Conservation (phyloP, 1,284 basidiomycete genomes). For the Irpex lacteus region DNA sequence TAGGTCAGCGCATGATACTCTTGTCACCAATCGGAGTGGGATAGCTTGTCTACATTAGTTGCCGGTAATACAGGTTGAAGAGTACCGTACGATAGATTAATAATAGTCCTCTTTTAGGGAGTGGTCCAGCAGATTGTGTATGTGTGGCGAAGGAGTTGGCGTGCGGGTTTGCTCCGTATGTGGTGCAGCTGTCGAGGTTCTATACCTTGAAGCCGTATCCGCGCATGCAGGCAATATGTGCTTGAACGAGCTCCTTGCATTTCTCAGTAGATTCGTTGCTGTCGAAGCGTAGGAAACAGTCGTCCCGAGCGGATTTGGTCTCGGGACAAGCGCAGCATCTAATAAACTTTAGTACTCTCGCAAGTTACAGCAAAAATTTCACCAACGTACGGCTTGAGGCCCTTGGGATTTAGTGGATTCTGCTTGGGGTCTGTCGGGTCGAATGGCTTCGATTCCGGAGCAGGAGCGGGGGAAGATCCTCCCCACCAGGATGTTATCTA, state of each 20-base stretch:
- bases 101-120: not conserved
- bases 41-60: conserved; percentile 6
- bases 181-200: not conserved
- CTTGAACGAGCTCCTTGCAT: conserved; percentile 18
- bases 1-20: not conserved
- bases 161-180: not conserved
- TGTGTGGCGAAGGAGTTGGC: not conserved
- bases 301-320: conserved; percentile 88
- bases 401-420: conserved; percentile 87
- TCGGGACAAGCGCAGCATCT: conserved; percentile 96
- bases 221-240: conserved; percentile 60
- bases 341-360: not conserved
- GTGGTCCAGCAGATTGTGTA: not conserved
- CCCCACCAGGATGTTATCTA: conserved; percentile 44
- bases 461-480: conserved; percentile 28
- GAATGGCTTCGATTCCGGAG: conserved; percentile 38
- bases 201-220: conserved; percentile 83
- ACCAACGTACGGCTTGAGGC: conserved; percentile 82
- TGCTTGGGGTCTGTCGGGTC: conserved; percentile 67
- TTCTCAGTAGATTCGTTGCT: conserved; percentile 27
- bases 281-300: conserved; percentile 85
- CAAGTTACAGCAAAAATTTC: not conserved
- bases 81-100: conserved; percentile 3
- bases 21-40: not conserved
- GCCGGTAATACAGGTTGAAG: not conserved